Evolutionary conservation across 2,329 filamentous ascomycete genomes (phyloP).

Genomic region (Fusarium poae): DNA sequence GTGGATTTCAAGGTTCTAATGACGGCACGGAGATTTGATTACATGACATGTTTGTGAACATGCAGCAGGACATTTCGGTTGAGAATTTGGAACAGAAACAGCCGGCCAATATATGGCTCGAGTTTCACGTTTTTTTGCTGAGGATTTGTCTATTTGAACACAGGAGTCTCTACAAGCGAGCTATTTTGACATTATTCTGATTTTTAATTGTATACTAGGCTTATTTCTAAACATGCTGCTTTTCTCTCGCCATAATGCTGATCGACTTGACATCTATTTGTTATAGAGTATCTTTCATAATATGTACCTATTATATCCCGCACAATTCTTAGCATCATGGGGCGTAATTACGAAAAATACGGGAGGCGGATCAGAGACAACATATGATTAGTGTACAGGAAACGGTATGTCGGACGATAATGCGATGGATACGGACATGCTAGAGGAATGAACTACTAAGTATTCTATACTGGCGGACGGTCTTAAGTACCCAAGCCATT

Average conservation of each 20-base stretch:
- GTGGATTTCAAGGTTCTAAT: conserved; percentile 17
- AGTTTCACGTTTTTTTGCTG: conserved; percentile 24
- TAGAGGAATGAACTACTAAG: conserved; percentile 18
- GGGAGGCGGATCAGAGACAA: not conserved
- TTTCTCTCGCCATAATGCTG: not conserved
- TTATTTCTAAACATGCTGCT: conserved; percentile 10
- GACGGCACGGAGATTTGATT: conserved; percentile 6
- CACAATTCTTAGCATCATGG: not conserved
- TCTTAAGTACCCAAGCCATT: not conserved
- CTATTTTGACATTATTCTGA: conserved; percentile 4
- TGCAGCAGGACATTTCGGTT: conserved; percentile 25
- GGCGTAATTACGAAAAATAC: not conserved
- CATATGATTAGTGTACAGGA: not conserved
- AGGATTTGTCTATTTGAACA: conserved; percentile 8
- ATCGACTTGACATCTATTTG: not conserved
- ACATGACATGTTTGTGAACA: not conserved
- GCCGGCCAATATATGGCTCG: conserved; percentile 32
- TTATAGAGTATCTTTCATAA: too few relatives aligned
- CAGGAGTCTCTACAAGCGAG: conserved; percentile 15
- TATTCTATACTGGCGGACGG: not conserved
- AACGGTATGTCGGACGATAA: not conserved
- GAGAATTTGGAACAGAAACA: conserved; percentile 22
- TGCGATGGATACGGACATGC: conserved; percentile 40
- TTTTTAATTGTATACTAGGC: conserved; percentile 32
- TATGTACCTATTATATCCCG: not conserved